phyloP scores from a whole-genome alignment of 495 filamentous ascomycete genomes.

The Bathelium albidoporum region DNA sequence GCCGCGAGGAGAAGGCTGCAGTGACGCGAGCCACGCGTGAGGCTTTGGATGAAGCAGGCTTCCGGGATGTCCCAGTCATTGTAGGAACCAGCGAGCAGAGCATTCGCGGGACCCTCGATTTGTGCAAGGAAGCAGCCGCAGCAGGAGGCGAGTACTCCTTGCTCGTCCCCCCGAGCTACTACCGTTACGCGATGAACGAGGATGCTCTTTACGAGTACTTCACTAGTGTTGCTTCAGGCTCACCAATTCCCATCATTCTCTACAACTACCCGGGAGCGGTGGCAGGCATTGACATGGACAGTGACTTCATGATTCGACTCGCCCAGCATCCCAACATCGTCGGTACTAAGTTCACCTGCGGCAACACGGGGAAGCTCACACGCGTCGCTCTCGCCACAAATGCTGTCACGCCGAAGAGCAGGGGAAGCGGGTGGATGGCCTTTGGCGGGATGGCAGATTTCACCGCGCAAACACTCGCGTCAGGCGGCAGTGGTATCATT shows the following conservation, averaged over 20 bases:
- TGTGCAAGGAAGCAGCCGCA: slow-evolving; percentile 55
- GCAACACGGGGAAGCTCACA: slow-evolving; percentile 79
- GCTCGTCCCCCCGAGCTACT: slow-evolving; percentile 74
- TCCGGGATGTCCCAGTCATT: slow-evolving; percentile 65
- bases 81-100: slow-evolving; percentile 70
- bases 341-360: slow-evolving; percentile 86
- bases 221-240: slow-evolving; percentile 60
- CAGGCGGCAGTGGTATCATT: slow-evolving; percentile 74
- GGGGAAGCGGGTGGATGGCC: slow-evolving; percentile 67
- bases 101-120: slow-evolving; percentile 63
- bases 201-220: slow-evolving; percentile 68
- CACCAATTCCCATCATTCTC: slow-evolving; percentile 67
- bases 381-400: slow-evolving; percentile 68
- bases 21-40: slow-evolving; percentile 72
- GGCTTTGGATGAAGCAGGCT: slow-evolving; percentile 72
- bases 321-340: slow-evolving; percentile 74
- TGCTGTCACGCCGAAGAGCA: slow-evolving; percentile 55
- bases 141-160: slow-evolving; percentile 72
- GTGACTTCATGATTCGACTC: slow-evolving; percentile 71
- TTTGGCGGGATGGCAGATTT: slow-evolving; percentile 87
- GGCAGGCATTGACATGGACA: slow-evolving; percentile 87
- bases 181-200: slow-evolving; percentile 68
- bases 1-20: slow-evolving; percentile 59
- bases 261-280: slow-evolving; percentile 92
- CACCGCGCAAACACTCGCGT: slow-evolving; percentile 68